Base-by-base conservation (phyloP, 805 yeast species). In the Lipomyces chichibuensis region DNA sequence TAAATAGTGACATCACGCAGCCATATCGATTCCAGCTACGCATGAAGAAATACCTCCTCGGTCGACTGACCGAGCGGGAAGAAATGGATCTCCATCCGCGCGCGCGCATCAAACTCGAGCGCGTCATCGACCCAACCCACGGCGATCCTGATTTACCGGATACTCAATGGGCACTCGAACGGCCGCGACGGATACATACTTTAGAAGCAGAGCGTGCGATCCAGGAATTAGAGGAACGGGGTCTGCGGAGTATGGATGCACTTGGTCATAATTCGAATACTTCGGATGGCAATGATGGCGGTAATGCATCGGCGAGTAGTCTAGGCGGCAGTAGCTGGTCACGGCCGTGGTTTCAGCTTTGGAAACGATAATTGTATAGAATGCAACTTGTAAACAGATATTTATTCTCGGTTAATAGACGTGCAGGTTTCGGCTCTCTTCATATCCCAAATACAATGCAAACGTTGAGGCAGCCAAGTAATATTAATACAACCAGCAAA, bases 111-210 rank as follows among this genome's bases (percentile, higher is more conserved):
- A 64, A 57, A 20, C 43, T 57, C 14, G 65, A 57, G 11, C 57
- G 70, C 2, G 57, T 76, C 79, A 73, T 74, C 79, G 66, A 74
- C 82, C 74, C 65, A 1, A 83, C 86, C 5, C 78, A 74, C 14
- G 69, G 72, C 7, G 71, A 75, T 33, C 70, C 72, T 59, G 75
- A 75, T 33, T 57, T 71, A 11, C 39, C 60, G 9, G 70, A 68
- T 7, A 57, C 76, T 35, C 87, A 84, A 66, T 80, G 80, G 66
- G 88, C 85, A 2, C 79, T 85, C 79, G 89, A 85, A 75, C 82
- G 90, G 78, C 95, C 91, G 4, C 86, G 87, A 63, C 85, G 87
- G 71, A 84, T 86, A 70, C 97, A 91, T 73, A 81, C 87, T 11
- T 83, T 89, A 65, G 91, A 88, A 75, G 96, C 95, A 0, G 90